Conservation (phyloP, 1,284 basidiomycete genomes). For the Cryptococcus sp. region DNA sequence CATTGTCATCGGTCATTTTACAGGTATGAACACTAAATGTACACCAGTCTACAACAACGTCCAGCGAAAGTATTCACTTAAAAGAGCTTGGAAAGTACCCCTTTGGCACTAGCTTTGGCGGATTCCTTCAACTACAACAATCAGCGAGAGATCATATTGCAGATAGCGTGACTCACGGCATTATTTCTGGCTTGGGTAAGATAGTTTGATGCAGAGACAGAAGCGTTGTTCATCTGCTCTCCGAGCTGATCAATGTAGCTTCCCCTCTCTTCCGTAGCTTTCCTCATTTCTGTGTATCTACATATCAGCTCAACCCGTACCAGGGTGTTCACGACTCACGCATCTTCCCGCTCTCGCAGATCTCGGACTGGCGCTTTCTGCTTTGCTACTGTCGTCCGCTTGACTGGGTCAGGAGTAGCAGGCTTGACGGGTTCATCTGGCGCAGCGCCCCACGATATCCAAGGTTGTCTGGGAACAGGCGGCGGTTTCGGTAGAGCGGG, state of each 20-base stretch:
- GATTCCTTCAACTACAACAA: constrained; percentile 37
- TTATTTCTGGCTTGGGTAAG: constrained; percentile 36
- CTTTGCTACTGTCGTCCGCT: constrained; percentile 28
- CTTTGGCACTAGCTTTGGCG: constrained; percentile 40
- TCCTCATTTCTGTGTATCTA: constrained; percentile 42
- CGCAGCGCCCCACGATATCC: constrained; percentile 43
- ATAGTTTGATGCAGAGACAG: constrained; percentile 33
- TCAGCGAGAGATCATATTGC: not conserved
- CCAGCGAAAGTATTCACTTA: constrained; percentile 2
- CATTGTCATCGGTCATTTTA: no score
- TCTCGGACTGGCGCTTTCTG: constrained; percentile 21
- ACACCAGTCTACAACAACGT: not conserved
- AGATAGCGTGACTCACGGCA: constrained; percentile 21
- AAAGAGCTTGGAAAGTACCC: constrained; percentile 36
- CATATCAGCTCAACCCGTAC: not conserved
- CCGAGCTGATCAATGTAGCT: constrained; percentile 32
- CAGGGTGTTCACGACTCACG: constrained; percentile 12
- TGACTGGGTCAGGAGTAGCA: constrained; percentile 13
- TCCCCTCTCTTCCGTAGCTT: constrained; percentile 32
- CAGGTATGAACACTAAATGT: not conserved
- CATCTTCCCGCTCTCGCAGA: constrained; percentile 37
- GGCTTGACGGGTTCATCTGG: constrained; percentile 21
- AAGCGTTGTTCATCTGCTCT: constrained; percentile 36
- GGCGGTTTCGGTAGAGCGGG: constrained; percentile 29
- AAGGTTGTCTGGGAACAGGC: constrained; percentile 32